Evolutionary conservation across 257 asterid genomes (phyloP), one percentile per base, ranked within the genome.

Genomic region (Solanum corneliomulleri): DNA sequence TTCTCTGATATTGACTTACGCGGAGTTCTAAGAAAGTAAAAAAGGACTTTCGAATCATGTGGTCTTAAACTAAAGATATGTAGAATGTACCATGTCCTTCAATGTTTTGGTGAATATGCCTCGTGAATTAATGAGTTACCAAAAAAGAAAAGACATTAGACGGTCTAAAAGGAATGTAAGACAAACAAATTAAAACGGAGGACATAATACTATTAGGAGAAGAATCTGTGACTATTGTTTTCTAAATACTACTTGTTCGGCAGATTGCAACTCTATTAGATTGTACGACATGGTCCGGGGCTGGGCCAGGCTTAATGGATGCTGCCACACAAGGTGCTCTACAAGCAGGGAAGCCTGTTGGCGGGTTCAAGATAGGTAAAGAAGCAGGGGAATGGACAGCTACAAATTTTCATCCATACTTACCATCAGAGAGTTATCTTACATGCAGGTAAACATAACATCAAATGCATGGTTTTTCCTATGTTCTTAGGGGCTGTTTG

Each of bases 301-400:
- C 93, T 33, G 99, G 99, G 16, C 98, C 98, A 1, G 99, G 99
- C 62, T 92, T 97, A 41, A 97, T 95, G 99, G 99, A 97, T 90
- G 99, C 99, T 33, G 97, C 91, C 52, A 95, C 97, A 35, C 92
- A 93, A 97, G 99, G 99, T 13, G 98, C 99, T 87, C 89, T 97
- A 44, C 88, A 91, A 91, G 96, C 98, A 47, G 95, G 94, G 27
- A 96, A 93, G 92, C 94, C 94, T 0, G 98, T 97, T 87, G 99
- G 98, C 56, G 99, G 99, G 69, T 94, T 97, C 89, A 97, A 95
- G 94, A 97, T 96, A 84, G 94, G 91, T 85, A 94, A 89, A 88
- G 99, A 97, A 92, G 99, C 98, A 74, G 98, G 99, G 72, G 98
- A 95, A 88, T 97, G 99, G 98, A 93, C 94, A 7, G 89, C 98